Evolutionary conservation across 345 rosid species (phyloP).

Genomic region (Theobroma cacao): DNA sequence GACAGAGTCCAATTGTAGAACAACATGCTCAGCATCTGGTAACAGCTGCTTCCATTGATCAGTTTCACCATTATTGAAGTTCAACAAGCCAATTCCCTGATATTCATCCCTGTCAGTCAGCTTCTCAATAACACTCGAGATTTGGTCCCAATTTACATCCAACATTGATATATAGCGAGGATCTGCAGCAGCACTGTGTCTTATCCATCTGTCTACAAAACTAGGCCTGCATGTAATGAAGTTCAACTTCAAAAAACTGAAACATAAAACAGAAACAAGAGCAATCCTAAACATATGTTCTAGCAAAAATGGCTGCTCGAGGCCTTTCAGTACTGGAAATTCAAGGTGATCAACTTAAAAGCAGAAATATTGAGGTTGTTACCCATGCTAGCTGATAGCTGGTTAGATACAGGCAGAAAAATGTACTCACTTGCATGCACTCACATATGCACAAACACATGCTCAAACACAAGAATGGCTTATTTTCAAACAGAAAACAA

Average conservation of each 20-base stretch:
- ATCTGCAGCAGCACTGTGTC: conserved; percentile 37
- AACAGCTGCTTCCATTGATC: conserved; percentile 50
- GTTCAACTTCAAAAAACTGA: conserved; percentile 13
- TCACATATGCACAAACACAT: background rate
- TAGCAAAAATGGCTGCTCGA: background rate
- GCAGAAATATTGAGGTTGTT: background rate
- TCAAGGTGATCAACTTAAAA: background rate
- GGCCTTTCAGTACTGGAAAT: background rate
- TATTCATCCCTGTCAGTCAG: conserved; percentile 42
- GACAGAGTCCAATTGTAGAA: conserved; percentile 45
- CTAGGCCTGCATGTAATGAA: conserved; percentile 31
- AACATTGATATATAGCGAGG: conserved; percentile 54
- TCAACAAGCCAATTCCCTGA: conserved; percentile 73
- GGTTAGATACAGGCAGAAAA: background rate
- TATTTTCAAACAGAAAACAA: background rate
- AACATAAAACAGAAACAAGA: background rate
- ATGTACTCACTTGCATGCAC: background rate
- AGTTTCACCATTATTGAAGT: conserved; percentile 62
- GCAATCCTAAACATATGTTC: background rate
- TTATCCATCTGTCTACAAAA: conserved; percentile 51
- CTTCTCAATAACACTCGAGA: conserved; percentile 48
- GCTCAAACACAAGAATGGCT: background rate
- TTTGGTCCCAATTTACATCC: conserved; percentile 62
- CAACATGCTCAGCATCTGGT: conserved; percentile 60
- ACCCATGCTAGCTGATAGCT: background rate